Conservation (phyloP, 2,329 filamentous ascomycete species). For the Colletotrichum sp. region DNA sequence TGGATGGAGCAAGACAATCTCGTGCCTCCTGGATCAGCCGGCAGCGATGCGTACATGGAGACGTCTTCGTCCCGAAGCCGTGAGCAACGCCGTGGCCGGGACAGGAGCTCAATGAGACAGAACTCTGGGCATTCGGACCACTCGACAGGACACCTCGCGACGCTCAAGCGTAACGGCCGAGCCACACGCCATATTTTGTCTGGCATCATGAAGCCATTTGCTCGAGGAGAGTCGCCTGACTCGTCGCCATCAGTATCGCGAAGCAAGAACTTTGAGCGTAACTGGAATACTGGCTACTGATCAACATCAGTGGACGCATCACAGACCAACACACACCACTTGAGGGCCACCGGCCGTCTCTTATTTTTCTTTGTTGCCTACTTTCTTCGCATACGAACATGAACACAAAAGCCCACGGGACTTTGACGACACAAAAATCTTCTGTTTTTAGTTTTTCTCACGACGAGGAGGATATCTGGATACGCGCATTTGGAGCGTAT, state of each 20-base stretch:
- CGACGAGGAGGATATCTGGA: constrained; percentile 7
- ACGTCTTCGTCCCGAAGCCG: constrained; percentile 10
- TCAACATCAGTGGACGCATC: background rate
- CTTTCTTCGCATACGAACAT: background rate
- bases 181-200: constrained; percentile 46
- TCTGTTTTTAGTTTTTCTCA: background rate
- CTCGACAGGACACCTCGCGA: constrained; percentile 23
- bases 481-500: background rate
- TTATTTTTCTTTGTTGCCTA: background rate
- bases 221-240: constrained; percentile 45
- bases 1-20: constrained; percentile 34
- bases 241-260: constrained; percentile 18
- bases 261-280: constrained; percentile 16
- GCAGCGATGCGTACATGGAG: constrained; percentile 19
- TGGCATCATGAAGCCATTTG: constrained; percentile 50
- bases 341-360: background rate
- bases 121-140: constrained; percentile 25
- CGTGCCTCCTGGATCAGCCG: constrained; percentile 26
- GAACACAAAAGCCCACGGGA: background rate
- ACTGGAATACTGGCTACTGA: constrained; percentile 9
- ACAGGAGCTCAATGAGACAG: constrained; percentile 17
- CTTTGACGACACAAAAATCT: background rate
- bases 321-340: background rate
- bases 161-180: constrained; percentile 33
- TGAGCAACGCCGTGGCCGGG: constrained; percentile 20